Evolutionary conservation across 176 grass and related monocot species (phyloP), one percentile per base, ranked within the genome.

Genomic region (Miscanthus lutarioriparius): DNA sequence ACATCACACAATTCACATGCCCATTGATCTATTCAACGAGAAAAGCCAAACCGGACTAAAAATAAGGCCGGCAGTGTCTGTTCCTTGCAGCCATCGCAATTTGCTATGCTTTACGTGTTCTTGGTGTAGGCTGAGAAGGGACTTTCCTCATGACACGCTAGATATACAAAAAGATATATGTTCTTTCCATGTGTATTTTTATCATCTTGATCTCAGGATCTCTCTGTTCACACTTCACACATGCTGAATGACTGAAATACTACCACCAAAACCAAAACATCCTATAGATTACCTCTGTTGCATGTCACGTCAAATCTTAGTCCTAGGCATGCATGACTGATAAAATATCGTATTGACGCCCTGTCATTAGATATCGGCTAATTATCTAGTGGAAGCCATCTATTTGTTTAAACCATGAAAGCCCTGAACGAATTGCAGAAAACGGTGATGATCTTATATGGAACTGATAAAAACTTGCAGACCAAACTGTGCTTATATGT

Each of bases 201-300:
- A 53, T 53, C 48, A 53, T 53, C 48, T 59, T 43, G 16, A 16
- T 36, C 7, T 30, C 48, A 61, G 88, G 58, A 90, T 86, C 73
- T 82, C 4, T 82, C 20, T 28, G 88, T 73, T 86, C 88, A 86
- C 80, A 82, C 78, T 63, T 25, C 67, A 36, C 67, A 36, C 9
- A 61, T 61, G 56, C 59, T 62, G 22, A 62, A 62, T 27, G 59
- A 25, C 53, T 8, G 14, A 25, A 71, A 70, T n/a, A 19, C 48
- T 53, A 19, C 16, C 48, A 53, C 48, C 48, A 53, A 53, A 53
- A 53, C 5, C 15, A 17, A 17, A 49, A 53, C 48, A 75, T 38
- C 4, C 1, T 16, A 43, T 10, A 41, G 3, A 12, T 43, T 64
- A 38, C 6, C 48, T 72, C 10, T 66, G 5, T 13, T 40, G 37